Evolutionary conservation across 1,139 yeast species (phyloP).

Genomic region (Zygoascus sp.): DNA sequence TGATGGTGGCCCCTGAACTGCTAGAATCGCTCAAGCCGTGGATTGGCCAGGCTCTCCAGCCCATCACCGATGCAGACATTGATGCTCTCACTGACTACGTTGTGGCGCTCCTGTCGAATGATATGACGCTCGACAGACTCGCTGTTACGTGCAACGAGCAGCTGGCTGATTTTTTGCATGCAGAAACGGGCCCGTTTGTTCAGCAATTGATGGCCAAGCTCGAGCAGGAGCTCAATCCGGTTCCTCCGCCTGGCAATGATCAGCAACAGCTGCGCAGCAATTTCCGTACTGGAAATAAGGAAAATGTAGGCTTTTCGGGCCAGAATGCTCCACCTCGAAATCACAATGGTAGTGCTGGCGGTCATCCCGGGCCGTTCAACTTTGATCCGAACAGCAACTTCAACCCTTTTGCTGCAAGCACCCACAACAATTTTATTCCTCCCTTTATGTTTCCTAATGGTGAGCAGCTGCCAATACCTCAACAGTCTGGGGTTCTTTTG

Average conservation of each 20-base stretch:
- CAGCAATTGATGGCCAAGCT: slow-evolving; percentile 30
- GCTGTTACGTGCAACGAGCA: slow-evolving; percentile 35
- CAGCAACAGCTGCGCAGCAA: slow-evolving; percentile 22
- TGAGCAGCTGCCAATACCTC: slow-evolving; percentile 4
- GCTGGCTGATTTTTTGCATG: slow-evolving; percentile 37
- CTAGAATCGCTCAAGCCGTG: slow-evolving; percentile 35
- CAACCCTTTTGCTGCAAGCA: slow-evolving; percentile 4
- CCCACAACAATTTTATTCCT: background rate
- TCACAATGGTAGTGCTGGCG: no score
- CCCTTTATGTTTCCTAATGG: background rate
- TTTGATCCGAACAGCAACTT: background rate
- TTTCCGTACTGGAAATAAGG: slow-evolving; percentile 19
- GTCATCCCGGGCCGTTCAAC: background rate
- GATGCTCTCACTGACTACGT: slow-evolving; percentile 45
- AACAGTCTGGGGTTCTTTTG: slow-evolving; percentile 23
- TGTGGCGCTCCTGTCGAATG: slow-evolving; percentile 41
- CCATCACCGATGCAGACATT: slow-evolving; percentile 41
- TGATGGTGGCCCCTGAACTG: slow-evolving; percentile 21
- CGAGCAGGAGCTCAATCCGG: slow-evolving; percentile 8
- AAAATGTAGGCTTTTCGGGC: slow-evolving; percentile 8
- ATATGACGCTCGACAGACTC: slow-evolving; percentile 33
- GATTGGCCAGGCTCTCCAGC: slow-evolving; percentile 33
- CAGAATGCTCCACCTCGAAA: background rate
- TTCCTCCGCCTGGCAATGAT: background rate
- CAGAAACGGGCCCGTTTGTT: slow-evolving; percentile 32